Evolutionary conservation across 2,329 filamentous ascomycete species (phyloP).

Genomic region (Karstenula rhodostoma): DNA sequence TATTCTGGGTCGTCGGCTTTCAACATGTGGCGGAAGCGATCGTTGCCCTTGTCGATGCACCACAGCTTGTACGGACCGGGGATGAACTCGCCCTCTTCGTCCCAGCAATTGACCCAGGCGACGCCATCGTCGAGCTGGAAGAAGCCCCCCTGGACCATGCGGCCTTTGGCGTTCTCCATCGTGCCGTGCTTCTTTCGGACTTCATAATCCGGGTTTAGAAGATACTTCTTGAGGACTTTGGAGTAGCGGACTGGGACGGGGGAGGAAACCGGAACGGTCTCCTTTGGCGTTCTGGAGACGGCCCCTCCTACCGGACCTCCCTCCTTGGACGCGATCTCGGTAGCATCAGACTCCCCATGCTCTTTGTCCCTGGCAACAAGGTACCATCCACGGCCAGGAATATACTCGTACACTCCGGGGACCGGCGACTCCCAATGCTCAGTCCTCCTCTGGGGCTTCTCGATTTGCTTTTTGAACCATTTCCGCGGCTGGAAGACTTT

Average conservation of each 20-base stretch:
- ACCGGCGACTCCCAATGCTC: conserved; percentile 60
- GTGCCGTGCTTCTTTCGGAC: conserved; percentile 54
- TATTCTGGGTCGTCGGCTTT: conserved; percentile 50
- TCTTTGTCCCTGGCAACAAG: conserved; percentile 53
- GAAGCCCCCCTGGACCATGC: conserved; percentile 53
- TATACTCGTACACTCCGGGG: conserved; percentile 59
- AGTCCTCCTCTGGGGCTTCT: conserved; percentile 51
- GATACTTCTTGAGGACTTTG: conserved; percentile 58
- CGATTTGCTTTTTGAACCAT: conserved; percentile 57
- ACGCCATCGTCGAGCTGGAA: conserved; percentile 59
- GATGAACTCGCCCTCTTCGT: conserved; percentile 58
- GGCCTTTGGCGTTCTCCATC: conserved; percentile 50
- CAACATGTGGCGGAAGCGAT: conserved; percentile 50
- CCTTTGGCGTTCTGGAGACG: conserved; percentile 15
- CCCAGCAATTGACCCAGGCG: conserved; percentile 61
- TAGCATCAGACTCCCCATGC: conserved; percentile 39
- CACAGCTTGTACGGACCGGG: conserved; percentile 60
- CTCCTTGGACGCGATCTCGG: conserved; percentile 29
- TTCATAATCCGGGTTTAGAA: conserved; percentile 59
- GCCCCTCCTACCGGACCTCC: conserved; percentile 23
- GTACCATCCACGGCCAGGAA: conserved; percentile 60
- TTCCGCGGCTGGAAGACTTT: conserved; percentile 58
- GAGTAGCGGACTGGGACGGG: conserved; percentile 55
- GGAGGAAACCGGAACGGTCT: conserved; percentile 38
- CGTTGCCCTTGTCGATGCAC: conserved; percentile 54